Evolutionary conservation across 139 green algal genomes (phyloP), one percentile per base, ranked within the genome.

Genomic region (Trebouxia sp.): DNA sequence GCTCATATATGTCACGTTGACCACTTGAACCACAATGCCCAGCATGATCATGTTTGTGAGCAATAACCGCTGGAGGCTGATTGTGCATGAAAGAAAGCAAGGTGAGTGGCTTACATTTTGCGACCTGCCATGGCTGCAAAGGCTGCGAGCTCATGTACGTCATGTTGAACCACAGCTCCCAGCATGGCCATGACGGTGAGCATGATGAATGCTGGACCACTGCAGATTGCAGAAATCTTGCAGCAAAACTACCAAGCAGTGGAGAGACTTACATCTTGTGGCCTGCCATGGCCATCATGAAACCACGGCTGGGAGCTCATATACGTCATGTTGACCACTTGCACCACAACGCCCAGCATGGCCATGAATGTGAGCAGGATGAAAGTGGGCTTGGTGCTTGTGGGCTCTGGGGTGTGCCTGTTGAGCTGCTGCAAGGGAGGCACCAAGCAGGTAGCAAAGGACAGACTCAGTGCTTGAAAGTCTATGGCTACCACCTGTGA

Each of bases 361-460:
- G 58, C 58, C 58, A 69, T 69, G 30, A 28, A 38, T 11, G 24
- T 17, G 5, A 69, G 58, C 28, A 69, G 30, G 24, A 69, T 69
- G 58, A 69, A 69, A 9, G 58, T 69, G 0, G 30, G 58, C 58
- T 24, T 30, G 24, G 58, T 69, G 30, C 58, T 69, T 28, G 41
- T 39, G 9, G 58, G 58, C 3, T 41, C 58, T n/a, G 30, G 28
- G 30, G 39, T 39, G 58, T 69, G 58, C 2, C 58, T 39, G 58
- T 69, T 69, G 24, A 69, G 28, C 58, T 69, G 58, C 58, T 69
- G 39, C n/a, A 69, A 12, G 7, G 58, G 24, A 69, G 58, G 58
- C 28, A 69, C 28, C 28, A 69, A 39, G 58, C 58, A 69, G 28
- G 58, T 30, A 41, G 58, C 41, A 0, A 69, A 41, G 30, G 58